Evolutionary conservation across 139 green algal genomes (phyloP), one percentile per base, ranked within the genome.

Genomic region (Chlorella sp.): DNA sequence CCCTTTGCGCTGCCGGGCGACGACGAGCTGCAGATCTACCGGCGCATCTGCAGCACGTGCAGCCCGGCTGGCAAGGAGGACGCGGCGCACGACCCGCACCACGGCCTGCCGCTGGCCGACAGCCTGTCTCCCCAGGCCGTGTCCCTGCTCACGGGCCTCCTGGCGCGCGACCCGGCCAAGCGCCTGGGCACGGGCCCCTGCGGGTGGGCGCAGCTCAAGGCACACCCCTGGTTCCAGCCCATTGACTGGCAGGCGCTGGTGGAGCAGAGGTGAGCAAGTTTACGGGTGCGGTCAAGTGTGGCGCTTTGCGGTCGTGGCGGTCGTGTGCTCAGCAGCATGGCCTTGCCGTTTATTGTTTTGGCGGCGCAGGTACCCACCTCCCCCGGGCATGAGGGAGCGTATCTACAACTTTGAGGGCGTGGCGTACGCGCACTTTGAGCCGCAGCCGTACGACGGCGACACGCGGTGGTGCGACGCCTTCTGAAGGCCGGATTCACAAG

Each of bases 21-120:
- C 67, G 82, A 88, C 35, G 86, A 90, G 80, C 75, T 88, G 70
- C 67, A 65, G 24, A 88, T 91, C 42, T 89, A 87, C 83, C 59
- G 73, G 33, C 74, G 71, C 49, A 88, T 91, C 74, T 73, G 70
- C 5, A 62, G n/a, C n/a, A n/a, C n/a, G n/a, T n/a, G n/a, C n/a
- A n/a, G n/a, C n/a, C n/a, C n/a, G n/a, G n/a, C n/a, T n/a, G n/a
- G n/a, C n/a, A n/a, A n/a, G n/a, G n/a, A n/a, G n/a, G n/a, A n/a
- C n/a, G n/a, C n/a, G n/a, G n/a, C n/a, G n/a, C n/a, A n/a, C n/a
- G n/a, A n/a, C n/a, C n/a, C n/a, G n/a, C n/a, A n/a, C n/a, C n/a
- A n/a, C n/a, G n/a, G n/a, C n/a, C n/a, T n/a, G n/a, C n/a, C n/a
- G n/a, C 42, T 73, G 77, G 22, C 29, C 80, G 20, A 29, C 49